Conservation (phyloP, 78 protist species). For the Dictyostelium intermedium region DNA sequence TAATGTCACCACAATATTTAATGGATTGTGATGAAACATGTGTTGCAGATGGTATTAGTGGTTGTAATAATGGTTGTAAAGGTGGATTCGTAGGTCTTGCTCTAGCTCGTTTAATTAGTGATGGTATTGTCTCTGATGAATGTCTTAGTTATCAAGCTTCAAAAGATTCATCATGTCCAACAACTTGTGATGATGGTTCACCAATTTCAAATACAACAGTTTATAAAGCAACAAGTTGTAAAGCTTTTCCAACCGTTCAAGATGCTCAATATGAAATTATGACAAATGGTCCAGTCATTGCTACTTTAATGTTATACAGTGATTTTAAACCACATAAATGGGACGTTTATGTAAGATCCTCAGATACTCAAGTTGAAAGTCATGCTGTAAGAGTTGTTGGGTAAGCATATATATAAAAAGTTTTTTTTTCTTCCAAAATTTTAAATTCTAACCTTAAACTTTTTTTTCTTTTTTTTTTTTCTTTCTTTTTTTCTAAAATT, state of each 20-base stretch:
- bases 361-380: not conserved
- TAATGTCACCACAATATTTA: constrained; percentile 58
- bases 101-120: not conserved
- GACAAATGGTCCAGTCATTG: constrained; percentile 56
- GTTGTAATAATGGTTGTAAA: constrained; percentile 50
- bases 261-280: constrained; percentile 52
- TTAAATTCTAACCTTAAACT: not conserved
- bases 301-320: constrained; percentile 15
- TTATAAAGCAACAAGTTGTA: not conserved
- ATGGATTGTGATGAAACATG: constrained; percentile 6
- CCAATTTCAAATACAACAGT: not conserved
- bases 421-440: not conserved
- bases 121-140: constrained; percentile 14
- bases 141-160: constrained; percentile 34
- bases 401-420: not conserved
- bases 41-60: not conserved
- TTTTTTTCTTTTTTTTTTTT: not conserved
- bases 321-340: constrained; percentile 9
- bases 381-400: constrained; percentile 66
- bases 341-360: not conserved
- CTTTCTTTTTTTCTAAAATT: not conserved
- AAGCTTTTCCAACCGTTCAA: not conserved
- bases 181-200: constrained; percentile 22
- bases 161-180: constrained; percentile 13
- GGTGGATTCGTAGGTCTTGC: constrained; percentile 25